Conservation (phyloP, 2,329 filamentous ascomycete genomes). For the Cladophialophora bantiana region DNA sequence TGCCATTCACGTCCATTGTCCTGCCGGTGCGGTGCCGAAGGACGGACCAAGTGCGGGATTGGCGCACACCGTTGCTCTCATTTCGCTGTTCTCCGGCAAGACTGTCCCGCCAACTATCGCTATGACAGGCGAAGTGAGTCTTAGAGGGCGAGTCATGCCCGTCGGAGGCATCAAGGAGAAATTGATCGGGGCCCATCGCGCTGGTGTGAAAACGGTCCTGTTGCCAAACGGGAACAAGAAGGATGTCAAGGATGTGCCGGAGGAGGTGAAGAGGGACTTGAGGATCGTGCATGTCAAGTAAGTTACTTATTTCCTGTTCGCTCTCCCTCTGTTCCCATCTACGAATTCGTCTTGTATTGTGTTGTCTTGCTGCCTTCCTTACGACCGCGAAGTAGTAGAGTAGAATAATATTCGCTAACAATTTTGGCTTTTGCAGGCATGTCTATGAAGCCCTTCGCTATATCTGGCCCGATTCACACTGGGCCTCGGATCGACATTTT, state of each 20-base stretch:
- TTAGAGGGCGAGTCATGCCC: constrained; percentile 88
- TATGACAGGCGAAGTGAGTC: constrained; percentile 84
- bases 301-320: constrained; percentile 46
- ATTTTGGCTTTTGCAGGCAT: constrained; percentile 61
- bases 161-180: constrained; percentile 99
- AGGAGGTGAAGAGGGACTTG: constrained; percentile 85
- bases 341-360: constrained; percentile 12
- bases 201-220: constrained; percentile 92
- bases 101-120: constrained; percentile 89
- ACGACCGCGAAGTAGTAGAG: not conserved
- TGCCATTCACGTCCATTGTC: constrained; percentile 94
- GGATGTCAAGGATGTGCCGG: constrained; percentile 87
- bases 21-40: constrained; percentile 92
- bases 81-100: constrained; percentile 86
- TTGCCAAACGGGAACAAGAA: constrained; percentile 89
- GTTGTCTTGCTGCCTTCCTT: constrained; percentile 27
- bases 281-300: constrained; percentile 90
- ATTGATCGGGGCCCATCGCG: constrained; percentile 88
- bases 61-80: constrained; percentile 90
- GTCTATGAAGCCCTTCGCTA: constrained; percentile 92
- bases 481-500: constrained; percentile 76
- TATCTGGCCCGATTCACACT: constrained; percentile 89
- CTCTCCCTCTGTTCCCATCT: not conserved
- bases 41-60: constrained; percentile 85
- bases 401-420: constrained; percentile 23